These are phyloP conservation scores for Colletotrichum trifolii DNA, from an alignment of 2,329 filamentous ascomycete species.

Conservation along the genomic window DNA sequence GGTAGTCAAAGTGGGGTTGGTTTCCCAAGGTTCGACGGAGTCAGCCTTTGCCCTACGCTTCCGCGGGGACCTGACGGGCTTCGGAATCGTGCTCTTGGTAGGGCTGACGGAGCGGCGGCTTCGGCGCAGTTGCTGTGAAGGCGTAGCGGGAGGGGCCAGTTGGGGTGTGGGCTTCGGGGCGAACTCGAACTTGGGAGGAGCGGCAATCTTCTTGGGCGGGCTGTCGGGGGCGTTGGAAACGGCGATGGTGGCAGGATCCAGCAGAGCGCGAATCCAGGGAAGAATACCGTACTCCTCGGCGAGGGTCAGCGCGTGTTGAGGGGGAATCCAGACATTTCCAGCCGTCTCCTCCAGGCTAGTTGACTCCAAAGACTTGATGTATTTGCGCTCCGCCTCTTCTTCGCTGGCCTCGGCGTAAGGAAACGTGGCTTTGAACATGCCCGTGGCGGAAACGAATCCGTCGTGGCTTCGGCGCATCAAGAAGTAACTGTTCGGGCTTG, in stretches of 20 bases:
- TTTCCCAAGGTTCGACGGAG: slow-evolving; percentile 46
- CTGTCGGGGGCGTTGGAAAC: slow-evolving; percentile 68
- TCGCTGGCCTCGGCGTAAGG: slow-evolving; percentile 79
- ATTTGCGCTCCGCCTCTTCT: slow-evolving; percentile 80
- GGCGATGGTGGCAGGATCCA: slow-evolving; percentile 85
- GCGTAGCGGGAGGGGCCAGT: slow-evolving; percentile 60
- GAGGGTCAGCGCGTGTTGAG: slow-evolving; percentile 81
- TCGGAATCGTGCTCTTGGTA: slow-evolving; percentile 54
- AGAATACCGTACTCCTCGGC: slow-evolving; percentile 88
- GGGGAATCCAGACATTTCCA: slow-evolving; percentile 95
- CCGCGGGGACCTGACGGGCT: slow-evolving; percentile 55
- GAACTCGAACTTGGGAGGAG: slow-evolving; percentile 83
- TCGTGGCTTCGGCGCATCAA: slow-evolving; percentile 92
- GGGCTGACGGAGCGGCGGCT: slow-evolving; percentile 69
- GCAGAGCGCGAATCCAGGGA: slow-evolving; percentile 90
- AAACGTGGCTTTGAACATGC: slow-evolving; percentile 93
- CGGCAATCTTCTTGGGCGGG: slow-evolving; percentile 79
- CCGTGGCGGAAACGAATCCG: slow-evolving; percentile 85
- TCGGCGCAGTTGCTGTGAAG: slow-evolving; percentile 56
- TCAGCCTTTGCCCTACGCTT: slow-evolving; percentile 63
- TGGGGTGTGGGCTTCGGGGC: slow-evolving; percentile 52
- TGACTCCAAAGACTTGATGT: slow-evolving; percentile 83
- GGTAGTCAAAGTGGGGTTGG: slow-evolving; percentile 17
- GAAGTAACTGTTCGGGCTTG: slow-evolving; percentile 92
- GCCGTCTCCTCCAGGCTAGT: slow-evolving; percentile 93